Evolutionary conservation across 352 stramenopile genomes (phyloP), one percentile per base, ranked within the genome.

Genomic region (Globisporangium middletonii): DNA sequence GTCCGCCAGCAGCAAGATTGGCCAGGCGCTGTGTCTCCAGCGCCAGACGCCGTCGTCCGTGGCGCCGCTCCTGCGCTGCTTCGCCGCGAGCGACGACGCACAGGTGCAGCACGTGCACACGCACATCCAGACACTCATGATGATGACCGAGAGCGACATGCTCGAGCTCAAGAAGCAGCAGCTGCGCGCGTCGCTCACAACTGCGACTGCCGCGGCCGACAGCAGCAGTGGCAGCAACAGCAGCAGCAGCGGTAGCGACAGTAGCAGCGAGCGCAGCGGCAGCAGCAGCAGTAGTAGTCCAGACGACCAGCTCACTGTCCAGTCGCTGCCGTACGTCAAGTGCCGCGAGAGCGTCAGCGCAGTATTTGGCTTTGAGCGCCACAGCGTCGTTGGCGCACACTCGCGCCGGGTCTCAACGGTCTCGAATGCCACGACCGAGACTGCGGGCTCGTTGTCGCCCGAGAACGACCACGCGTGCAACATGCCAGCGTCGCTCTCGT

Each of bases 271-370:
- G 3, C n/a, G 50, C 35, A 55, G 50, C 12, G 19, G 41, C 37
- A 64, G 35, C 38, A 58, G 3, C 13, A 3, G 35, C n/a, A 38
- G 28, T 23, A 49, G 45, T n/a, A 28, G 7, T 19, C 18, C 33
- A 5, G n/a, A 41, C 2, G 35, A 44, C 5, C 48, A 57, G 27
- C 62, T 75, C 55, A 77, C 68, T 26, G 69, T 87, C 49, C 79
- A 88, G 62, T 88, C 77, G 62, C 64, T 92, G 49, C 81, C 81
- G 13, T 88, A 89, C 57, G 68, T 89, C 67, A 88, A 88, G 54
- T 70, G 59, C 48, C 78, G 69, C 43, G 72, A 78, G 55, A 79
- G 71, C 56, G 75, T 65, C 35, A 78, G 67, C 59, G 75, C 73
- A n/a, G 72, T 82, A 15, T 82, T 83, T 48, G 67, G 68, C 62